phyloP scores from a whole-genome alignment of 2,329 filamentous ascomycete species.

The Colletotrichum siamense region DNA sequence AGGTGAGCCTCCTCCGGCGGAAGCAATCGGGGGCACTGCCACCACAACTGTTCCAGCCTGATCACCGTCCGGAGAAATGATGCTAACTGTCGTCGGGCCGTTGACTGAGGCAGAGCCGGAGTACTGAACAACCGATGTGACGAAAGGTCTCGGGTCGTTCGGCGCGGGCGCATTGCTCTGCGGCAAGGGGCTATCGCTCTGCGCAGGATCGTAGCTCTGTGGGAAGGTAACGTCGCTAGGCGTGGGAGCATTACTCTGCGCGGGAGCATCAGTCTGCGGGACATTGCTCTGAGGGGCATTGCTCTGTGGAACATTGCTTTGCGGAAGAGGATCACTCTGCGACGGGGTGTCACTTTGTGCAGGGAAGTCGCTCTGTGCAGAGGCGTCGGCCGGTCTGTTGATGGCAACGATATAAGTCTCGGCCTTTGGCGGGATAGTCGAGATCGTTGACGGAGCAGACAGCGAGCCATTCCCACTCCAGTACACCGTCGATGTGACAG shows the following conservation, averaged over 20 bases:
- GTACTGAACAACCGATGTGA: not conserved
- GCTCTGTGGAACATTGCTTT: not conserved
- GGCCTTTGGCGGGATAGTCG: not conserved
- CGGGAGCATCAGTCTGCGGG: not conserved
- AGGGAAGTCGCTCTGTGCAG: not conserved
- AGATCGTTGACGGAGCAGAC: constrained; percentile 1
- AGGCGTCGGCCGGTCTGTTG: not conserved
- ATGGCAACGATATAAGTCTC: not conserved
- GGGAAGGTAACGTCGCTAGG: not conserved
- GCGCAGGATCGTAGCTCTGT: not conserved
- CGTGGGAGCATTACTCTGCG: not conserved
- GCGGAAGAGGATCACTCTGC: not conserved
- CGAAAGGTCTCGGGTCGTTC: not conserved
- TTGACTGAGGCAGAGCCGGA: not conserved
- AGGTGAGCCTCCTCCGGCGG: constrained; percentile 11
- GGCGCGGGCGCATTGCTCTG: not conserved
- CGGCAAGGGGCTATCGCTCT: not conserved
- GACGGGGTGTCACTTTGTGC: not conserved
- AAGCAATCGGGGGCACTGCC: not conserved
- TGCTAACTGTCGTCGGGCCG: constrained; percentile 2
- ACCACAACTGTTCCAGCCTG: constrained; percentile 14
- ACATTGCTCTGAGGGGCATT: too few species aligned
- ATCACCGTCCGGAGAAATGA: not conserved
- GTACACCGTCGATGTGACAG: not conserved
- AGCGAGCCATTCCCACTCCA: not conserved